These are phyloP conservation scores for Termitomyces eurrhizus DNA, from an alignment of 768 basidiomycete genomes.

Conservation along the genomic window DNA sequence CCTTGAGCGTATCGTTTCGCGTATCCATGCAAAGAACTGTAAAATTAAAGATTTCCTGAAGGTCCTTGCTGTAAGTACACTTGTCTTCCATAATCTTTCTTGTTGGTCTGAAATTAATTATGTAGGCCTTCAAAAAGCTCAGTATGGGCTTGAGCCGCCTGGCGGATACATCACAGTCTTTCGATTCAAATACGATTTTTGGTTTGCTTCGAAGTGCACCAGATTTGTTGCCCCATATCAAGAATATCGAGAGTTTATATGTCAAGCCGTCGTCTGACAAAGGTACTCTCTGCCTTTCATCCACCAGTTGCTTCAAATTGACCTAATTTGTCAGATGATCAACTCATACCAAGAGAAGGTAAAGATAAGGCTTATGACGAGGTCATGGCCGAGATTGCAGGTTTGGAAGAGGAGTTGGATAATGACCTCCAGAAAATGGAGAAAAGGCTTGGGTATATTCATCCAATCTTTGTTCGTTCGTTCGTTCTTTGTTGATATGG, in stretches of 20 bases:
- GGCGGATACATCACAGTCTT: slow-evolving; percentile 61
- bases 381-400: slow-evolving; percentile 65
- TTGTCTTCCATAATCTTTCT: background rate
- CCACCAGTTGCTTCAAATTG: background rate
- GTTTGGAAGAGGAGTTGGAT: slow-evolving; percentile 71
- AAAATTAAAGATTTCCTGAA: slow-evolving; percentile 84
- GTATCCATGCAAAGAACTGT: slow-evolving; percentile 91
- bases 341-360: slow-evolving; percentile 78
- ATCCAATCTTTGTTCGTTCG: slow-evolving; percentile 3
- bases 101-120: background rate
- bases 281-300: slow-evolving; percentile 34
- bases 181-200: slow-evolving; percentile 73
- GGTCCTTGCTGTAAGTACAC: slow-evolving; percentile 58
- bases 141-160: slow-evolving; percentile 63
- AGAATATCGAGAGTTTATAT: slow-evolving; percentile 73
- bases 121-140: slow-evolving; percentile 72
- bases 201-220: slow-evolving; percentile 79
- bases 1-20: slow-evolving; percentile 89
- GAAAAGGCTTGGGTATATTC: slow-evolving; percentile 59
- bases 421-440: slow-evolving; percentile 59
- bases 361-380: slow-evolving; percentile 84
- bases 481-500: slow-evolving; percentile 1
- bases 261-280: slow-evolving; percentile 49
- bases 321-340: slow-evolving; percentile 44
- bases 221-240: slow-evolving; percentile 67